Conservation (phyloP, 176 grass and related monocot genomes). For the Musa itinerans region DNA sequence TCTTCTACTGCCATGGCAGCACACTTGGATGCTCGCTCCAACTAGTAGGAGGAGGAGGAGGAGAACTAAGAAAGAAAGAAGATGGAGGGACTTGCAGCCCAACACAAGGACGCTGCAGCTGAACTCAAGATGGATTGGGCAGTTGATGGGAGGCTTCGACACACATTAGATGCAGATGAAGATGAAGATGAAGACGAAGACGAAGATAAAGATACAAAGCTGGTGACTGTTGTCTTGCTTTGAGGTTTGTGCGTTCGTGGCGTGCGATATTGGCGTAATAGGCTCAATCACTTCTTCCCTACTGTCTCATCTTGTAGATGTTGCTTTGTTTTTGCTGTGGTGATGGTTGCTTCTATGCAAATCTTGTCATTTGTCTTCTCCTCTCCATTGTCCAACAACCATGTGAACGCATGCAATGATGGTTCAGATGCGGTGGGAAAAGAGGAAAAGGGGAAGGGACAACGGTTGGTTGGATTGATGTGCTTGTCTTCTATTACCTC, state of each 20-base stretch:
- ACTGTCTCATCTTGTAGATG: not conserved
- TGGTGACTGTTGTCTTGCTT: not conserved
- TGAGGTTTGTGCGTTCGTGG: not conserved
- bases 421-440: not conserved
- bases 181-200: too few species aligned
- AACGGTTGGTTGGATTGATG: not conserved
- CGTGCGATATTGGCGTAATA: conserved; percentile 1
- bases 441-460: not conserved
- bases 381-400: not conserved
- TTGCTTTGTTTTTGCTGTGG: not conserved
- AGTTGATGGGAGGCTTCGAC: not conserved
- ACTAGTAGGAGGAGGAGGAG: not conserved
- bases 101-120: not conserved
- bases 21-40: not conserved
- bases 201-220: not conserved
- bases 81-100: not conserved
- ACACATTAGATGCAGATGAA: too few species aligned
- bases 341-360: not conserved
- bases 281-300: not conserved
- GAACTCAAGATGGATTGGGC: not conserved
- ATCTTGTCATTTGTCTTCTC: conserved; percentile 3
- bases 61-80: not conserved
- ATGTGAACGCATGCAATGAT: not conserved
- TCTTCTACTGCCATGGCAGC: not conserved
- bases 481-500: conserved; percentile 2